Percentiles rank a stretch among this genome's conserved stretches.
Conservation (phyloP, 768 basidiomycete genomes). For the Macrolepiota fuliginosa region DNA sequence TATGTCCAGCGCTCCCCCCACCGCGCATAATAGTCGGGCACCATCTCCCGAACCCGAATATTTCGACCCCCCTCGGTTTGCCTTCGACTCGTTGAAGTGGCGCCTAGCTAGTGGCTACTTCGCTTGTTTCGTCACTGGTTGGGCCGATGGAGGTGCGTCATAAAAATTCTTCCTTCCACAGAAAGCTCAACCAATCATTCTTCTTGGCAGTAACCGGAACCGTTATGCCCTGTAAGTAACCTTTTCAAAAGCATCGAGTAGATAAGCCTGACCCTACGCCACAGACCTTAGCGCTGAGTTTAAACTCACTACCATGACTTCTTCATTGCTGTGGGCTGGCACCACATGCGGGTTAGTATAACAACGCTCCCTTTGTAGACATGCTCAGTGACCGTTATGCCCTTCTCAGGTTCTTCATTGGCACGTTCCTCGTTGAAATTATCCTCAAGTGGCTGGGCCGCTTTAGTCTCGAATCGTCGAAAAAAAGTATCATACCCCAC, state of each 20-base stretch:
- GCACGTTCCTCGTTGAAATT: slow-evolving; percentile 46
- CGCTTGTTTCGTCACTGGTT: slow-evolving; percentile 49
- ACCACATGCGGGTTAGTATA: slow-evolving; percentile 47
- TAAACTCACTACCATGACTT: slow-evolving; percentile 46
- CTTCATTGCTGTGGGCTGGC: slow-evolving; percentile 51
- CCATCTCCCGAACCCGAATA: not conserved
- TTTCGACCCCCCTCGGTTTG: not conserved
- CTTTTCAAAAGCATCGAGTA: not conserved
- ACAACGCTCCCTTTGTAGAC: not conserved
- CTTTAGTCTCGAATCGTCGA: slow-evolving; percentile 23
- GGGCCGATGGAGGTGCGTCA: slow-evolving; percentile 46
- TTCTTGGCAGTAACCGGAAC: slow-evolving; percentile 49
- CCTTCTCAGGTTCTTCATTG: slow-evolving; percentile 38
- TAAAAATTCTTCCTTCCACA: not conserved
- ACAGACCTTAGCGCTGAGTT: slow-evolving; percentile 50
- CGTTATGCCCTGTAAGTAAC: slow-evolving; percentile 46
- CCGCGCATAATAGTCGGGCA: not conserved
- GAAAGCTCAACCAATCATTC: slow-evolving; percentile 3
- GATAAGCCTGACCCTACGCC: not conserved
- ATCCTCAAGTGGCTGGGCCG: slow-evolving; percentile 42
- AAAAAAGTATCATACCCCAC: slow-evolving; percentile 19
- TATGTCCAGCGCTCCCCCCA: slow-evolving; percentile 9
- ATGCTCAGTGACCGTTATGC: not conserved
- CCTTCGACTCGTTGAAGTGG: slow-evolving; percentile 28
- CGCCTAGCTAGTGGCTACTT: slow-evolving; percentile 43